Evolutionary conservation across 1,284 basidiomycete genomes (phyloP), one percentile per base, ranked within the genome.

Genomic region (Caloboletus inedulis): DNA sequence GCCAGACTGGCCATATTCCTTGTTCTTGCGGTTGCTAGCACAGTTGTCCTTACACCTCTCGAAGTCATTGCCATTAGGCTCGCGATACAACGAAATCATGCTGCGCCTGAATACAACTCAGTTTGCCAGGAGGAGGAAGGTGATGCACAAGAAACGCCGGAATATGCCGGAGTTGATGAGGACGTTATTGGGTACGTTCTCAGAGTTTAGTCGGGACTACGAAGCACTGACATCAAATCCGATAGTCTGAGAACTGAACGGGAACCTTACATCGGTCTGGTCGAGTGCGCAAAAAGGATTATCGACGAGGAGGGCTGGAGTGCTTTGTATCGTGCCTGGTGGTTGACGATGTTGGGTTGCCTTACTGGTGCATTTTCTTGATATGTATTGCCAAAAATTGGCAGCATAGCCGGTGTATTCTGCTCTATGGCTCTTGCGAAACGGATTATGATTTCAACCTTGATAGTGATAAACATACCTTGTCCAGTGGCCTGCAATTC

Each of bases 271-370:
- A 67, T 79, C 35, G 88, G 92, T 7, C 69, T 94, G 41, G 65
- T 83, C 13, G 90, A 94, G 65, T 92, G 89, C 57, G 84, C 77
- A 16, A 86, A 87, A 69, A 80, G 85, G 62, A 90, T 94, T 37
- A 69, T 88, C n/a, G 78, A 88, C 46, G 92, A 95, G 70, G 92
- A 95, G 69, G 92, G 92, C 1, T 81, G 80, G 74, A 69, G 70
- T 56, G 80, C 89, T 5, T 71, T 95, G 54, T 94, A 90, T 68
- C 82, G 92, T 41, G 92, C 87, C 5, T 94, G 91, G 90, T 94
- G 89, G 89, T 72, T 91, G 58, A 93, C 91, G 2, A 74, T 89
- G 64, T 62, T 91, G 40, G 84, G 82, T 34, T 82, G 82, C 31
- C 66, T 89, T 41, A 70, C 70, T 33, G 84, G 81, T 54, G 81